Evolutionary conservation across 305 asterid genomes (phyloP), one percentile per base, ranked within the genome.

Genomic region (Fraxinus floribunda): DNA sequence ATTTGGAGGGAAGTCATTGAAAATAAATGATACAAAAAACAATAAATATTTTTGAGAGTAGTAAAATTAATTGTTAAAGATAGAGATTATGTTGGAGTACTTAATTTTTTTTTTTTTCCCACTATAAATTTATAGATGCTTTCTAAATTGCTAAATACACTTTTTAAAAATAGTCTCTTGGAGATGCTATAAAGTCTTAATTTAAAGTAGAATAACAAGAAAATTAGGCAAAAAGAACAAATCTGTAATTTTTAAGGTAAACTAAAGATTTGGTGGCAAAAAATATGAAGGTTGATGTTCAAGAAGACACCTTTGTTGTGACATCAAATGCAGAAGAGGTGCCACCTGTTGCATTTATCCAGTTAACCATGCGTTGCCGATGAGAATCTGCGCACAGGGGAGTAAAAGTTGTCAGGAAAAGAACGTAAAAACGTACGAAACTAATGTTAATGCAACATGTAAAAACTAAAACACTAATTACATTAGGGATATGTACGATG

Each of bases 321-420:
- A 90, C 94, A 80, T 90, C 94, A 84, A 90, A 90, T 64, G 94
- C 94, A 15, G 91, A 88, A 70, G 94, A 88, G 76, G 89, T 86
- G 60, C 94, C 92, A 57, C 88, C 89, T 75, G 94, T 90, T 30
- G 92, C 94, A 89, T 90, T 90, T 81, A 90, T 90, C 94, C 94
- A 90, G 82, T 89, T 87, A 83, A 90, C 81, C 77, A 90, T 89
- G 75, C 92, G 88, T 76, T 90, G 94, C 73, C 94, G 91, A 85
- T 90, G 94, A 80, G 91, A 90, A 89, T 90, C 94, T 88, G 85
- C 72, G 79, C 34, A 13, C 39, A 29, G 66, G 22, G 75, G 80
- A 80, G 32, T 22, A 80, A 68, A 41, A 66, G 38, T 11, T 10
- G 75, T 29, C 18, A 29, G 9, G n/a, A 68, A 29, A 35, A 29